Evolutionary conservation across 805 yeast genomes (phyloP), one percentile per base, ranked within the genome.

Genomic region (Candida coleopterorum): DNA sequence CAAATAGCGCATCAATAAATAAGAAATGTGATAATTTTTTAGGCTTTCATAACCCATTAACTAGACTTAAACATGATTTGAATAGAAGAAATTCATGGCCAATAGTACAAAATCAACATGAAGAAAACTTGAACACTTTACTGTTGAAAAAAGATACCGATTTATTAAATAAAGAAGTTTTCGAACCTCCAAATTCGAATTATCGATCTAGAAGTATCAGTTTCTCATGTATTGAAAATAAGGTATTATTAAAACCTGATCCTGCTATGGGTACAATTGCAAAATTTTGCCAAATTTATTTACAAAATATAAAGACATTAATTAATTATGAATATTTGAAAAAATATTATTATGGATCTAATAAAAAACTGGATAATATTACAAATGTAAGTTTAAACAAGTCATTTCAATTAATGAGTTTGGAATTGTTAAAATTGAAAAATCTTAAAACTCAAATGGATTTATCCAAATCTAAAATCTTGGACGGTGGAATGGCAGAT

Each of bases 71-170:
- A 34, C 40, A 23, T 9, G 30, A 34, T 17, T 37, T 42, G 18
- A 42, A 42, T 33, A 42, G 72, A 22, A 50, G 72, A 34, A 61
- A 53, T 38, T 64, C 71, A 1, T 62, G 24, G 30, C 70, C 72
- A 1, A 48, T 44, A 20, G 11, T 32, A 6, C 25, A 25, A 12
- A 22, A 28, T 22, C 38, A 37, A 30, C 36, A 39, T 32, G 46
- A 43, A 23, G 24, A 34, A n/a, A 46, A 44, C 29, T 42, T 51
- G 29, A 53, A 50, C 30, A 16, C 44, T 3, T 36, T 46, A 18
- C 52, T 46, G 22, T 26, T 36, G 11, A 27, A 35, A 16, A 38
- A 37, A 22, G 32, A 29, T 15, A 32, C 36, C 6, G 22, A 20
- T 29, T 16, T 33, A 2, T 23, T 32, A 20, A 14, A 21, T 14